Percentiles rank a stretch among this genome's conserved stretches.
Evolutionary conservation across 2,329 filamentous ascomycete species (phyloP).

Genomic region (Hypoxylon sp.): DNA sequence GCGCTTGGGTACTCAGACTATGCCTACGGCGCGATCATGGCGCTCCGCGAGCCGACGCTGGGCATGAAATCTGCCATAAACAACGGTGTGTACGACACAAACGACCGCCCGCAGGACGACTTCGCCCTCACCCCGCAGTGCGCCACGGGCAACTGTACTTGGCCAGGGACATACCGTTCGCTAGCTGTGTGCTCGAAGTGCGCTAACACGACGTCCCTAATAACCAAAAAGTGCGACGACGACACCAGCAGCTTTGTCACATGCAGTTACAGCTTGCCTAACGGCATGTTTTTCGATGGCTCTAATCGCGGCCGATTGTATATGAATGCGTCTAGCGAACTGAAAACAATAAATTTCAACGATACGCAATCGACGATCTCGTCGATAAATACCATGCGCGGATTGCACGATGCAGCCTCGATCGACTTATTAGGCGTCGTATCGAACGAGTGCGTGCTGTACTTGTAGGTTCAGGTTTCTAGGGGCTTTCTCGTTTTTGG

Average conservation of each 20-base stretch:
- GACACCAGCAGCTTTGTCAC: not conserved
- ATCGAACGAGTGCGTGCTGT: constrained; percentile 7
- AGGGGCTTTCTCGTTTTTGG: not conserved
- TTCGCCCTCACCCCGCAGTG: constrained; percentile 7
- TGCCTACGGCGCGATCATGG: constrained; percentile 3
- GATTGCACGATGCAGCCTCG: not conserved
- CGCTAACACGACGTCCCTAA: constrained; percentile 1
- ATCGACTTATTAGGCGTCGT: not conserved
- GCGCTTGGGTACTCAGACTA: constrained; percentile 5
- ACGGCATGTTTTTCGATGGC: constrained; percentile 3
- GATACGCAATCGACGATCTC: constrained; percentile 5
- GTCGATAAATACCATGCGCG: constrained; percentile 1
- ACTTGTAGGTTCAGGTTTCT: not conserved
- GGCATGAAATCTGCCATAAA: constrained; percentile 11
- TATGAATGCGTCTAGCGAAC: not conserved
- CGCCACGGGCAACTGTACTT: constrained; percentile 2
- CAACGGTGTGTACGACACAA: constrained; percentile 8
- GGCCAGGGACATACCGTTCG: constrained; percentile 2
- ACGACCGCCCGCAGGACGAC: constrained; percentile 5
- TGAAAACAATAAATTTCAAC: constrained; percentile 1
- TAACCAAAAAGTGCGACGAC: constrained; percentile 1
- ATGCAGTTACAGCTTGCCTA: not conserved
- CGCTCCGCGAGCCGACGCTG: not conserved
- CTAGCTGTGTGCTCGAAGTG: constrained; percentile 5
- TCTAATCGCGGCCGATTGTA: not conserved